Conservation (phyloP, 768 basidiomycete species). For the Suillus alpinus region DNA sequence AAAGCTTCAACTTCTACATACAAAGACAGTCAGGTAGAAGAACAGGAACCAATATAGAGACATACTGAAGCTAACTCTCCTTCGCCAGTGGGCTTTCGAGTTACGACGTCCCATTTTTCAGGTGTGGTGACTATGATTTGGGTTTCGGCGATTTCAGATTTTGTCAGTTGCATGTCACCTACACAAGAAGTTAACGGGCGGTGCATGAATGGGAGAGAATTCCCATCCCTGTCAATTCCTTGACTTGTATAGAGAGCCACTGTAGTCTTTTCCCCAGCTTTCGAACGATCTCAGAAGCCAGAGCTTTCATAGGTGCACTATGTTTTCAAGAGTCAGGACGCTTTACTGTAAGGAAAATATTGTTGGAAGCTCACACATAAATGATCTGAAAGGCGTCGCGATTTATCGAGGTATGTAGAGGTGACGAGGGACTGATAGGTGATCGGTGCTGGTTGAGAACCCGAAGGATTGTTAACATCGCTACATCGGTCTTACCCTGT, state of each 20-base stretch:
- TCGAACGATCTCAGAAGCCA: conserved; percentile 92
- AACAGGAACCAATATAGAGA: conserved; percentile 4
- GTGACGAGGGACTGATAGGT: conserved; percentile 24
- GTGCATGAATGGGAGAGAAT: not conserved
- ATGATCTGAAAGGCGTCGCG: conserved; percentile 89
- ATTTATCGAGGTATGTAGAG: conserved; percentile 51
- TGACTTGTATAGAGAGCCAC: conserved; percentile 84
- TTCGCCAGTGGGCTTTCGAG: conserved; percentile 93
- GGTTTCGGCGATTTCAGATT: conserved; percentile 89
- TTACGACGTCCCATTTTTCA: conserved; percentile 99
- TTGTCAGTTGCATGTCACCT: conserved; percentile 96
- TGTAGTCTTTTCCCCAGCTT: conserved; percentile 87
- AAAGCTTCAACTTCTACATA: conserved; percentile 78
- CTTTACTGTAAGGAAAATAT: not conserved
- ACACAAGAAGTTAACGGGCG: conserved; percentile 1
- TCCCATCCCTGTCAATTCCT: conserved; percentile 80
- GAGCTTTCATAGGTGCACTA: conserved; percentile 97
- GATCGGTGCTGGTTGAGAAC: conserved; percentile 72
- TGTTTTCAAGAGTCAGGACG: not conserved
- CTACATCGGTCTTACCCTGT: conserved; percentile 98
- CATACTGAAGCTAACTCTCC: conserved; percentile 91
- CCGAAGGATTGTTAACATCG: conserved; percentile 89
- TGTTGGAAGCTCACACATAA: conserved; percentile 67
- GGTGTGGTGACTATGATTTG: conserved; percentile 99
- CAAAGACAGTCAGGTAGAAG: not conserved